Conservation (phyloP, 2,329 filamentous ascomycete genomes). For the Sporothrix humicola region DNA sequence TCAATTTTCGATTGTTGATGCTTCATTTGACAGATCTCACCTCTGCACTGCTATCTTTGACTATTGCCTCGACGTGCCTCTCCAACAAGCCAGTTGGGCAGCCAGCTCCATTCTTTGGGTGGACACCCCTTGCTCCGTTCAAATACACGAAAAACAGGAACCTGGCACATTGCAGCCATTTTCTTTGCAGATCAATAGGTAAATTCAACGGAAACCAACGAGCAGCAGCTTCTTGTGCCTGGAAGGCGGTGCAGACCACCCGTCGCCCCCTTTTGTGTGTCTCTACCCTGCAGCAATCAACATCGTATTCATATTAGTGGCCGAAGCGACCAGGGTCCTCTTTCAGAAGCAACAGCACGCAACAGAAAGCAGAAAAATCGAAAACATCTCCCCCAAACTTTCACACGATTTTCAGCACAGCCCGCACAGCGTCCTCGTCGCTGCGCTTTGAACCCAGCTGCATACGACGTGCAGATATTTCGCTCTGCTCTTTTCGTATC, state of each 20-base stretch:
- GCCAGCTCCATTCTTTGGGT: constrained; percentile 24
- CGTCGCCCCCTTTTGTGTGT: constrained; percentile 13
- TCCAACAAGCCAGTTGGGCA: neutral
- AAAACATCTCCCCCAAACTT: neutral
- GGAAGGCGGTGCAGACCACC: constrained; percentile 18
- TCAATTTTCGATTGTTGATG: neutral
- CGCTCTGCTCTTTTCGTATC: constrained; percentile 12
- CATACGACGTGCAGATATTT: constrained; percentile 7
- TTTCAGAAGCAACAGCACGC: constrained; percentile 5
- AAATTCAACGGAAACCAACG: neutral
- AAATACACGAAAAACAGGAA: constrained; percentile 27
- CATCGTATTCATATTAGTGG: constrained; percentile 25
- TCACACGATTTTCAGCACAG: constrained; percentile 1
- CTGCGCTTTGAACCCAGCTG: constrained; percentile 18
- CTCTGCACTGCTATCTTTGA: neutral
- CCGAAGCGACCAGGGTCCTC: constrained; percentile 10
- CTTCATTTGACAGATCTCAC: neutral
- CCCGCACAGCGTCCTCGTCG: constrained; percentile 4
- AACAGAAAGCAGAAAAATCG: neutral
- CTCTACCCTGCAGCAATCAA: constrained; percentile 23
- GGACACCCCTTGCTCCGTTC: constrained; percentile 19
- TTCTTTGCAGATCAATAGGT: constrained; percentile 22
- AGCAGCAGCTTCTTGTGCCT: neutral
- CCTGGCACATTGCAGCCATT: constrained; percentile 23
- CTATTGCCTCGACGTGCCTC: constrained; percentile 14